Percentiles rank a stretch among this genome's conserved stretches.
Conservation (phyloP, 495 filamentous ascomycete species). For the Tuber borchii region DNA sequence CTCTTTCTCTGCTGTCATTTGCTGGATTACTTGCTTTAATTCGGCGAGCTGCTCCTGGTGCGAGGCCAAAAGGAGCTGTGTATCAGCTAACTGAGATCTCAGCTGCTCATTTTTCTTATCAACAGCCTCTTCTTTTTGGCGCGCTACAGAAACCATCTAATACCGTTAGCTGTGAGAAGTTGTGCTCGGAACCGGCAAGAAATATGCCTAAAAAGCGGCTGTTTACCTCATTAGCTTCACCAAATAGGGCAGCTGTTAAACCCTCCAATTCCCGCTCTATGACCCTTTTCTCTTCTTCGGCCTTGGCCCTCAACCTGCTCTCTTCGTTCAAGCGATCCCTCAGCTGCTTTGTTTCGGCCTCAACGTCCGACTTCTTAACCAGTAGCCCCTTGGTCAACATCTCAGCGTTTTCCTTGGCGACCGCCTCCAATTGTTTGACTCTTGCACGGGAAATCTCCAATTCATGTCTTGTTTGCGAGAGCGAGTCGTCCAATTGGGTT, state of each 20-base stretch:
- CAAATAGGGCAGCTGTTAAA: constrained; percentile 81
- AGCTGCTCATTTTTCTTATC: constrained; percentile 75
- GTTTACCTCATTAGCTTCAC: constrained; percentile 80
- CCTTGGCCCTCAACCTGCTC: constrained; percentile 51
- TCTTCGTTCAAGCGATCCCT: constrained; percentile 61
- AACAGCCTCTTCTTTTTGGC: constrained; percentile 65
- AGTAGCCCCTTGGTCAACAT: constrained; percentile 66
- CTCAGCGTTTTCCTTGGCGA: constrained; percentile 62
- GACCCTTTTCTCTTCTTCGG: constrained; percentile 64
- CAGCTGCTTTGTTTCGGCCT: constrained; percentile 63
- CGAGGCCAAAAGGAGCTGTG: constrained; percentile 74
- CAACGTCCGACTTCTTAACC: constrained; percentile 60
- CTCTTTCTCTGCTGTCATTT: constrained; percentile 68
- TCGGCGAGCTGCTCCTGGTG: constrained; percentile 91
- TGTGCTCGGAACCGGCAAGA: constrained; percentile 3
- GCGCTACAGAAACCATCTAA: constrained; percentile 82
- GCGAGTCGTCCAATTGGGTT: constrained; percentile 80
- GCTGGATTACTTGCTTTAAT: constrained; percentile 85
- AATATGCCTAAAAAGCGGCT: not conserved
- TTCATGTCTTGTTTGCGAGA: constrained; percentile 75
- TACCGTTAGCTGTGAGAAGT: constrained; percentile 10
- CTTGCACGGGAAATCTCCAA: constrained; percentile 65
- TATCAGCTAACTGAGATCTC: constrained; percentile 69
- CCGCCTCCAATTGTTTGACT: constrained; percentile 61
- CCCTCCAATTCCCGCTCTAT: constrained; percentile 82